Percentiles rank a stretch among this genome's conserved stretches.
Conservation (phyloP, 2,329 filamentous ascomycete species). For the Botrytis fabae region DNA sequence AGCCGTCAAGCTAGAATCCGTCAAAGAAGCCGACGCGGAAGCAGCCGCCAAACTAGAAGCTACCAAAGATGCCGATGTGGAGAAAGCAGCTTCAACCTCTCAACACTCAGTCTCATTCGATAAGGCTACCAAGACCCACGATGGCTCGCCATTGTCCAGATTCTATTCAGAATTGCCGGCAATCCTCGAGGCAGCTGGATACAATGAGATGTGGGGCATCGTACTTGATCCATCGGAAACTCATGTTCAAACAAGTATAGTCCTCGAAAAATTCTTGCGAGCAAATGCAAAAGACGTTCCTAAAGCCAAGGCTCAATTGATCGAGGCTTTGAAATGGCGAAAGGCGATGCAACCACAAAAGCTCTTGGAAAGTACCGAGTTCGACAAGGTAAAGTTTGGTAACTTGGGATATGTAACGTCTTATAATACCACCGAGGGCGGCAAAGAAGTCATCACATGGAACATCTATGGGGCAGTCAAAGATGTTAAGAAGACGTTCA, state of each 20-base stretch:
- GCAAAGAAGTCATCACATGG: constrained; percentile 75
- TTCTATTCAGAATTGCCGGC: constrained; percentile 59
- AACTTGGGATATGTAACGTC: constrained; percentile 78
- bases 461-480: constrained; percentile 91
- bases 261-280: constrained; percentile 90
- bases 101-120: constrained; percentile 19
- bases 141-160: constrained; percentile 47
- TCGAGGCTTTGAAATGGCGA: constrained; percentile 79
- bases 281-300: constrained; percentile 77
- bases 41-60: constrained; percentile 13
- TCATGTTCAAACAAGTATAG: constrained; percentile 75
- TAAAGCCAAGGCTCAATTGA: constrained; percentile 76
- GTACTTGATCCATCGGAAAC: constrained; percentile 50
- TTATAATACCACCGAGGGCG: constrained; percentile 53
- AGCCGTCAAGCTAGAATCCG: constrained; percentile 10
- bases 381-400: constrained; percentile 68
- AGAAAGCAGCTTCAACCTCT: constrained; percentile 10
- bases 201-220: constrained; percentile 88
- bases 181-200: constrained; percentile 56
- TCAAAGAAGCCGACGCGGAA: constrained; percentile 13
- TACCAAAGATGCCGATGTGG: constrained; percentile 9
- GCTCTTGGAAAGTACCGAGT: constrained; percentile 61
- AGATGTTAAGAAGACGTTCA: constrained; percentile 78
- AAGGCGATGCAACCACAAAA: constrained; percentile 71
- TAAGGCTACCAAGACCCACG: constrained; percentile 20